These are phyloP conservation scores for Carex sylvatica DNA, from an alignment of 202 grass and related monocot genomes.

Conservation along the genomic window DNA sequence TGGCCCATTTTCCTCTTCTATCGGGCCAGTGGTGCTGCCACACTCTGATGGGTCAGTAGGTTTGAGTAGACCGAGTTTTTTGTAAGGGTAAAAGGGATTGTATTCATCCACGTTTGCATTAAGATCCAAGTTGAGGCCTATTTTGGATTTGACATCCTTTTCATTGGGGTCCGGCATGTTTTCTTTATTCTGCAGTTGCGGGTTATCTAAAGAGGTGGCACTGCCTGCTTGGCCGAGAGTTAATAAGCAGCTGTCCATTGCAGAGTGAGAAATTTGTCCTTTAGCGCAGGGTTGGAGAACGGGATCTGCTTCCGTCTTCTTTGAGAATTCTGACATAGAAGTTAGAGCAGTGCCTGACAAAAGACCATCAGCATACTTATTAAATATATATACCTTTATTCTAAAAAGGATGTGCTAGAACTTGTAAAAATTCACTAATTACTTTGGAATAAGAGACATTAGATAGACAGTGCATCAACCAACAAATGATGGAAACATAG, in stretches of 20 bases:
- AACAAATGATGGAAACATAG: not conserved
- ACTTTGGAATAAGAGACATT: not conserved
- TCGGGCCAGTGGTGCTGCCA: constrained; percentile 67
- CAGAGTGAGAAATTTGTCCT: not conserved
- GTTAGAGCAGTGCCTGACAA: constrained; percentile 7
- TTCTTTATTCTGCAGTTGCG: constrained; percentile 12
- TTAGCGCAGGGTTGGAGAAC: constrained; percentile 8
- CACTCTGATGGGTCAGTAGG: constrained; percentile 61
- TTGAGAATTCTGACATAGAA: constrained; percentile 7
- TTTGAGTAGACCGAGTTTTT: constrained; percentile 53
- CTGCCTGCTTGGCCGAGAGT: constrained; percentile 37
- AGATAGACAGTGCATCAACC: not conserved
- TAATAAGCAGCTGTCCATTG: constrained; percentile 42
- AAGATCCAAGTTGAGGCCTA: constrained; percentile 57
- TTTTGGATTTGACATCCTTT: constrained; percentile 24
- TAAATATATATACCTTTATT: not conserved
- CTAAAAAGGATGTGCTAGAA: not conserved
- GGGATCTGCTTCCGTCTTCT: not conserved
- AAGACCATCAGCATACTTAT: not conserved
- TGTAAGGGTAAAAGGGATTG: constrained; percentile 85
- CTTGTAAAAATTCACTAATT: constrained; percentile 3
- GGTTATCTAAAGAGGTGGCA: constrained; percentile 19
- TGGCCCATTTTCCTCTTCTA: constrained; percentile 55
- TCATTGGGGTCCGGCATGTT: constrained; percentile 28
- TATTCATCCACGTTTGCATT: constrained; percentile 56